phyloP scores from a whole-genome alignment of 441 rosid genomes.

The Erodium trifolium region DNA sequence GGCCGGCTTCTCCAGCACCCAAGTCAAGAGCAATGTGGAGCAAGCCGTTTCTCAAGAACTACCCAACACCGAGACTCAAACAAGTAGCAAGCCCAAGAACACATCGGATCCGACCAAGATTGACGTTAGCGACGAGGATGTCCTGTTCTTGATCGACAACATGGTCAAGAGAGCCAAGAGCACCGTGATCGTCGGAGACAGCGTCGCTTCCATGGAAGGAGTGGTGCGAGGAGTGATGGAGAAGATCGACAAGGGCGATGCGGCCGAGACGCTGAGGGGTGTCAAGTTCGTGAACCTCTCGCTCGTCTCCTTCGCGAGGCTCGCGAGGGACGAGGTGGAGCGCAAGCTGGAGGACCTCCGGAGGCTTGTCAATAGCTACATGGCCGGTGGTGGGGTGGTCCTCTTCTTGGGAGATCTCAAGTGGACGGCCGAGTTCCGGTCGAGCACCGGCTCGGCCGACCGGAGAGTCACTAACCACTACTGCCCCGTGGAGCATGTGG shows the following conservation, averaged over 20 bases:
- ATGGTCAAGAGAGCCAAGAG: slow-evolving; percentile 36
- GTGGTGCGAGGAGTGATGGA: slow-evolving; percentile 39
- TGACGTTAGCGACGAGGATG: slow-evolving; percentile 31
- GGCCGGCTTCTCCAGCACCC: slow-evolving; percentile 68
- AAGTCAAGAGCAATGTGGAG: slow-evolving; percentile 57
- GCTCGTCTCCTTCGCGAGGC: slow-evolving; percentile 39
- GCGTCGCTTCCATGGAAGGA: slow-evolving; percentile 33
- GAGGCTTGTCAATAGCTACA: slow-evolving; percentile 29
- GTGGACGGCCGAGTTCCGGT: slow-evolving; percentile 45
- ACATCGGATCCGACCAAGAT: slow-evolving; percentile 17
- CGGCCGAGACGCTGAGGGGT: too few species aligned
- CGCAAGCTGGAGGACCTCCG: slow-evolving; percentile 41
- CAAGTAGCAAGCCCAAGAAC: not conserved
- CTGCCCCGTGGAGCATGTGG: slow-evolving; percentile 49
- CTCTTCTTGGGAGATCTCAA: slow-evolving; percentile 53
- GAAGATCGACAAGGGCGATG: slow-evolving; percentile 36
- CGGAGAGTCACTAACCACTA: slow-evolving; percentile 22
- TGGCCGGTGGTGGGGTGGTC: slow-evolving; percentile 31
- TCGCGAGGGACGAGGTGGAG: slow-evolving; percentile 41
- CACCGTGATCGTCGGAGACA: slow-evolving; percentile 54
- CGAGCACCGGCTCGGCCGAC: slow-evolving; percentile 22
- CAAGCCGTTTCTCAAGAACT: slow-evolving; percentile 40
- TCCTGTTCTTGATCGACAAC: slow-evolving; percentile 41
- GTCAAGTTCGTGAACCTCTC: slow-evolving; percentile 37
- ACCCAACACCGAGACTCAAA: slow-evolving; percentile 10